Evolutionary conservation across 345 rosid genomes (phyloP), one percentile per base, ranked within the genome.

Genomic region (Hypericum androsaemum): DNA sequence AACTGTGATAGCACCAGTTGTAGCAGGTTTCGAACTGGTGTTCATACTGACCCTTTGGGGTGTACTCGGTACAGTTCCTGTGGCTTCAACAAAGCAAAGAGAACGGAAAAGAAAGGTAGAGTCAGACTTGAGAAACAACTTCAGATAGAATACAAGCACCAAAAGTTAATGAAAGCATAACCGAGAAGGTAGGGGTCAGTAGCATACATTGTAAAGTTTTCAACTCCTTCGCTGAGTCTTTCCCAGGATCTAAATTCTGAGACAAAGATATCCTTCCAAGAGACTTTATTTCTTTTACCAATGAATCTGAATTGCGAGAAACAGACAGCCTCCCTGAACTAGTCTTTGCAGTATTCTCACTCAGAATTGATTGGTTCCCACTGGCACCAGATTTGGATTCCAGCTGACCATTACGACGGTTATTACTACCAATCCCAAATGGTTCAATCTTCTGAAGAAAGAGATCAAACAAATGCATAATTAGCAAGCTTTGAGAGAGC

Each of bases 261-360:
- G 96, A 81, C 64, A 83, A 81, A 10, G 98, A 80, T 58, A 82
- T 62, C 75, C 96, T 82, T 61, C 87, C 95, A 7, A 90, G 65
- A 63, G 92, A 75, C 64, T 77, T 89, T 61, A 86, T 73, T 67
- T 89, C 90, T 72, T 86, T 89, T 70, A 60, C 50, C 51, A 62
- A 61, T 59, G 74, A 53, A 44, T 83, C 88, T 47, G 74, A 68
- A 54, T 70, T 70, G 59, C 71, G 87, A 22, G 84, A 78, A 71
- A 66, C 71, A 12, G 85, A 58, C 53, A 73, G 45, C 71, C 74
- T 82, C 58, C 77, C 87, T 28, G 49, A 57, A 57, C 69, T 67
- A 65, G 75, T 47, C 78, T 85, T 85, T 53, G 77, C 44, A 50
- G 62, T 63, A 61, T 75, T 83, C 65, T 92, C 98, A 74, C 64